Base-by-base conservation (phyloP, 202 grass and related monocot species). In the Bolboschoenoplectus hybrid region DNA sequence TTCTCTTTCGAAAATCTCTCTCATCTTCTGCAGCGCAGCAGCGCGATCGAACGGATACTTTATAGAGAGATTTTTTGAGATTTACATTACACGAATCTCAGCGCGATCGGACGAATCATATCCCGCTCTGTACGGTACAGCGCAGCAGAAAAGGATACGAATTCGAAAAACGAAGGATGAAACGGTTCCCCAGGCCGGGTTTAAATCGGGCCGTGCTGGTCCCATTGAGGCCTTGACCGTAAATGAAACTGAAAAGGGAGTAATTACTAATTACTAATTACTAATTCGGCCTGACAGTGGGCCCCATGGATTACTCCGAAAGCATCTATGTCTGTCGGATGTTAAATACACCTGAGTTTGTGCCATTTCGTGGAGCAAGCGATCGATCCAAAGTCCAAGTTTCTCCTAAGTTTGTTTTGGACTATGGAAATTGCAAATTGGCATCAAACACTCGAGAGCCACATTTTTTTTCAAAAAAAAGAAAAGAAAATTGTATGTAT, bases 171-270 rank as follows among this genome's bases (percentile, higher is more conserved):
- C 70, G 70, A 82, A 81, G 20, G 17, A 61, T 16, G 64, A 83
- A 83, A 47, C 80, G 61, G 56, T 34, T 82, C 57, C 12, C 57
- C 17, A 82, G 55, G 41, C 60, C 57, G 57, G 57, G 80, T 66
- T 60, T 62, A 57, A 40, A 79, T 57, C 52, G 74, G 52, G 52
- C 7, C 44, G 43, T 46, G 43, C 44, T 7, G 9, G 44, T 72
- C 1, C 68, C 44, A 13, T 9, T 39, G 64, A 2, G 20, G 3
- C 51, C 51, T 79, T 52, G 13, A 57, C 74, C 52, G 51, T 51
- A 57, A 79, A 13, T 34, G 70, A 8, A 74, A 47, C 44, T 26
- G 14, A 50, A 9, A 32, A 12, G 7, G 44, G 70, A 71, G 70
- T 74, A 20, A 12, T 47, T n/a, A 17, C 5, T 40, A 14, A 46